phyloP scores from a whole-genome alignment of 768 basidiomycete genomes.

The Collybiopsis luxurians region DNA sequence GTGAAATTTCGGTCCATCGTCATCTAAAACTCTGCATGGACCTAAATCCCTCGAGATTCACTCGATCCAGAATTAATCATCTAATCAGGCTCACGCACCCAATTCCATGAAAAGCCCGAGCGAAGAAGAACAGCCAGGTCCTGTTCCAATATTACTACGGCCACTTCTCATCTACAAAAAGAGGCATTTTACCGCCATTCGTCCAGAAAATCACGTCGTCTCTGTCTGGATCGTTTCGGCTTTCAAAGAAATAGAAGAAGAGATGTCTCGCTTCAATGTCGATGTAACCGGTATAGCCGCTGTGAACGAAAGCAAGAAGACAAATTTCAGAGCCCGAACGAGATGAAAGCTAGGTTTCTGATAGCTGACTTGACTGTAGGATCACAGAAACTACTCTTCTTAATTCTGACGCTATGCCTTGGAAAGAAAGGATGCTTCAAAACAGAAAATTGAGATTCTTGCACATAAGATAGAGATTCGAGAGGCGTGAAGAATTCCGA shows the following conservation, averaged over 20 bases:
- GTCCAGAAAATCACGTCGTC: conserved; percentile 51
- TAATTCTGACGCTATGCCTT: conserved; percentile 52
- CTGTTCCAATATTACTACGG: background rate
- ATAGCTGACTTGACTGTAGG: conserved; percentile 52
- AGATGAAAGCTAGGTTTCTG: too few species aligned
- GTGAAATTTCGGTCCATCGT: conserved; percentile 37
- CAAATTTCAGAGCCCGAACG: background rate
- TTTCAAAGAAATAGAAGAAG: conserved; percentile 81
- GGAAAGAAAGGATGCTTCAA: conserved; percentile 51
- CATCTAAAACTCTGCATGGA: conserved; percentile 49
- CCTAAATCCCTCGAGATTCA: conserved; percentile 39
- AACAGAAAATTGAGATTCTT: conserved; percentile 28
- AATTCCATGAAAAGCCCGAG: conserved; percentile 52
- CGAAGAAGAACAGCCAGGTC: conserved; percentile 18
- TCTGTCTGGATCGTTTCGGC: conserved; percentile 53
- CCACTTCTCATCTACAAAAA: too few species aligned
- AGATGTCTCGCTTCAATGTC: conserved; percentile 61
- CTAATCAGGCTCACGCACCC: conserved; percentile 36
- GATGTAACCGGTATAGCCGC: conserved; percentile 65
- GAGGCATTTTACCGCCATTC: too few species aligned
- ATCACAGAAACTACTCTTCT: conserved; percentile 62
- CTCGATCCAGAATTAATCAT: conserved; percentile 27
- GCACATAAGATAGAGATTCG: conserved; percentile 9
- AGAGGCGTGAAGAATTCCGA: conserved; percentile 10
- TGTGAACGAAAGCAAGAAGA: conserved; percentile 17